phyloP scores from a whole-genome alignment of 2,329 filamentous ascomycete genomes.

The Aspergillus sp. region DNA sequence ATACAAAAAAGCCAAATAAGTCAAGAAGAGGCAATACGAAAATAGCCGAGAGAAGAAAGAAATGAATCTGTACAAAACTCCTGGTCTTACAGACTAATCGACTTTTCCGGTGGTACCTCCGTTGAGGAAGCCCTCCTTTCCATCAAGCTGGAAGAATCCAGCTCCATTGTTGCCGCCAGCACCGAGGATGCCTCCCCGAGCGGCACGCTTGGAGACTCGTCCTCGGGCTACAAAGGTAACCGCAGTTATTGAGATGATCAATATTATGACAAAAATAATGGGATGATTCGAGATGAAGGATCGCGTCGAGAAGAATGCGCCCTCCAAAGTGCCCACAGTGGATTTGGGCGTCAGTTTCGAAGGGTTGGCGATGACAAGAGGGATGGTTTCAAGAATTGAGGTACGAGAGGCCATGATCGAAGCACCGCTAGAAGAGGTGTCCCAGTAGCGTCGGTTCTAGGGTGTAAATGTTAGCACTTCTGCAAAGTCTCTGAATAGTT shows the following conservation, averaged over 20 bases:
- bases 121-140: conserved; percentile 40
- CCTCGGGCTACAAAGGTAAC: conserved; percentile 27
- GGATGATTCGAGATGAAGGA: conserved; percentile 38
- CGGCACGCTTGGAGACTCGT: conserved; percentile 19
- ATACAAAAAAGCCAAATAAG: conserved; percentile 6
- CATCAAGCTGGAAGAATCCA: conserved; percentile 40
- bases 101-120: conserved; percentile 39
- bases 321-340: conserved; percentile 40
- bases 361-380: conserved; percentile 43
- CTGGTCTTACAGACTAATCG: conserved; percentile 28
- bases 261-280: conserved; percentile 33
- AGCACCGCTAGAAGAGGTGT: conserved; percentile 79
- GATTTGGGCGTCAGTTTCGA: conserved; percentile 43
- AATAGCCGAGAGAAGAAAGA: conserved; percentile 20
- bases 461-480: not conserved
- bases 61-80: conserved; percentile 25
- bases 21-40: conserved; percentile 11
- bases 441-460: conserved; percentile 91
- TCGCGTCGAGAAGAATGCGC: conserved; percentile 38
- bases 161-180: conserved; percentile 28
- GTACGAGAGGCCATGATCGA: conserved; percentile 82
- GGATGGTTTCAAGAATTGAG: conserved; percentile 75
- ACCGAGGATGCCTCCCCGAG: conserved; percentile 29
- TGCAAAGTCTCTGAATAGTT: not conserved
- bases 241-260: conserved; percentile 29